These are phyloP conservation scores for Pistacia vera DNA, from an alignment of 345 rosid genomes.

Conservation along the genomic window DNA sequence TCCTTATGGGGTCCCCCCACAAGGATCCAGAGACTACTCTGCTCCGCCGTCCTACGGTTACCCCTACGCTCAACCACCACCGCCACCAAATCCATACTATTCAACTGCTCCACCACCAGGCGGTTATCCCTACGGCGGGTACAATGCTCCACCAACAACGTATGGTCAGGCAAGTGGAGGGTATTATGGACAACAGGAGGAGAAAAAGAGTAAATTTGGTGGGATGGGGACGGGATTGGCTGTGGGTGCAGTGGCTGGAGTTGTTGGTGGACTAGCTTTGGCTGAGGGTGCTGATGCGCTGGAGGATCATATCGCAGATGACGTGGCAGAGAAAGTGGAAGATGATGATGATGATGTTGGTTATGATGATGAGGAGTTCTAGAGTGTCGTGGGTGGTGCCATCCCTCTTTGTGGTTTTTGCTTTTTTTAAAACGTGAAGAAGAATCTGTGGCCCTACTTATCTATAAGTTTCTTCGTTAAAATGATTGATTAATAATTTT, in stretches of 20 bases:
- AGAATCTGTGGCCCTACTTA: neutral
- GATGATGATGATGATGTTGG: conserved; percentile 61
- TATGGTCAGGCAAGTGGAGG: conserved; percentile 28
- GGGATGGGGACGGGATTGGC: conserved; percentile 90
- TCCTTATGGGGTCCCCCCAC: conserved; percentile 46
- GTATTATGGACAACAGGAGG: conserved; percentile 31
- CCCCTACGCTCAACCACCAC: conserved; percentile 30
- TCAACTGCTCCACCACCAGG: conserved; percentile 28
- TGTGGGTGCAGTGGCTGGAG: conserved; percentile 83
- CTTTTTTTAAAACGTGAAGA: too few species aligned
- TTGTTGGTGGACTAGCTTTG: conserved; percentile 71
- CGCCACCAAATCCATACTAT: conserved; percentile 33
- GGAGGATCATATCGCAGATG: conserved; percentile 66
- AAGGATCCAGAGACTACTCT: conserved; percentile 33
- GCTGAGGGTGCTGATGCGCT: conserved; percentile 68
- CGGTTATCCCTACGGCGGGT: conserved; percentile 35
- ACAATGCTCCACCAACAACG: conserved; percentile 24
- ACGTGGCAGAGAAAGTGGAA: conserved; percentile 66
- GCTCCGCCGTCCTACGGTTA: conserved; percentile 31
- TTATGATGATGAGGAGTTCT: conserved; percentile 39
- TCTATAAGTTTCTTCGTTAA: too few species aligned
- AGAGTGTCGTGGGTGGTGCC: neutral
- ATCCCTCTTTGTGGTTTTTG: neutral
- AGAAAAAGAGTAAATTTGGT: conserved; percentile 68
- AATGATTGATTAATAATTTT: too few species aligned